Conservation (phyloP, 179 eudicot genomes). For the Vitellaria paradoxa region DNA sequence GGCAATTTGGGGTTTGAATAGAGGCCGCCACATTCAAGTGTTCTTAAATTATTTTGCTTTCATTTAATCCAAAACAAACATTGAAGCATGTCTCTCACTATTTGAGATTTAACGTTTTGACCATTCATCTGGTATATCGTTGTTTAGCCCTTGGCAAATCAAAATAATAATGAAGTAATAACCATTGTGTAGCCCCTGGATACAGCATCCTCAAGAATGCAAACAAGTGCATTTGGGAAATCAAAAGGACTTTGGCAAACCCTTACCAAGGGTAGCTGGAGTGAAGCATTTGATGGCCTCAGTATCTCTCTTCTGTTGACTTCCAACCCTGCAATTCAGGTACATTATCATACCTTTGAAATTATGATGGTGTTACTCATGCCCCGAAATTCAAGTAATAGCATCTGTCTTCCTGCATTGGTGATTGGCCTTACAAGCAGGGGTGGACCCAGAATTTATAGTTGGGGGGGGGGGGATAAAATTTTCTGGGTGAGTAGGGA, state of each 20-base stretch:
- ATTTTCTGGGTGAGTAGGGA: no score
- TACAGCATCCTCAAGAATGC: conserved; percentile 92
- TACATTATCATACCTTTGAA: conserved; percentile 19
- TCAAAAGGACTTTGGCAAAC: conserved; percentile 80
- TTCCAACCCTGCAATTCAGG: conserved; percentile 91
- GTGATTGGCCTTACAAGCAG: not conserved
- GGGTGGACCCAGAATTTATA: no score
- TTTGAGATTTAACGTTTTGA: not conserved
- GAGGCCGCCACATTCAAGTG: not conserved
- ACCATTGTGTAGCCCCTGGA: conserved; percentile 68
- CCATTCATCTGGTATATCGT: not conserved
- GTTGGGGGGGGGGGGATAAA: no score
- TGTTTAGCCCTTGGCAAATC: not conserved
- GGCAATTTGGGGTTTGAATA: not conserved
- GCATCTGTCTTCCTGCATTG: conserved; percentile 2
- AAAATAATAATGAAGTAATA: not conserved
- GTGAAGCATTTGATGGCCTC: conserved; percentile 83
- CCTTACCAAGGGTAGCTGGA: conserved; percentile 77
- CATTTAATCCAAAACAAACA: not conserved
- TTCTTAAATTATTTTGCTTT: not conserved
- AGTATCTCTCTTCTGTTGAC: conserved; percentile 86
- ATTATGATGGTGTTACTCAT: not conserved
- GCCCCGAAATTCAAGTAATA: not conserved
- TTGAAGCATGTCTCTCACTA: not conserved
- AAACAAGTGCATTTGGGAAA: conserved; percentile 81